These are phyloP conservation scores for Ophiostoma ulmi DNA, from an alignment of 2,329 filamentous ascomycete species.

Conservation along the genomic window DNA sequence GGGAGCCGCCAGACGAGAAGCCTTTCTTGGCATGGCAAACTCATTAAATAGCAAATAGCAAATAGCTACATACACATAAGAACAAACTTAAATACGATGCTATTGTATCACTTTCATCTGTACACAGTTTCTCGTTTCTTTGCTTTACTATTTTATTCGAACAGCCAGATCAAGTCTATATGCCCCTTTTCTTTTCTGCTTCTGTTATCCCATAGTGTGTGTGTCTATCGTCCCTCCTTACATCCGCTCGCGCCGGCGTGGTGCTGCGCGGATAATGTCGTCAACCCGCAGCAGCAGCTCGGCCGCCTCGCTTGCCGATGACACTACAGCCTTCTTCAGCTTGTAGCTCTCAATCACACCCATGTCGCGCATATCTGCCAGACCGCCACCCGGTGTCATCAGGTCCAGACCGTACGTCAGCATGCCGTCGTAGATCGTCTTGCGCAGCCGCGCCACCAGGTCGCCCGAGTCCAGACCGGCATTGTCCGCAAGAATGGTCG, in stretches of 20 bases:
- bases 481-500: constrained; percentile 95
- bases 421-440: constrained; percentile 92
- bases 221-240: constrained; percentile 13
- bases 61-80: background rate
- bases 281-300: constrained; percentile 92
- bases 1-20: background rate
- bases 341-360: constrained; percentile 98
- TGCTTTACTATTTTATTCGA: background rate
- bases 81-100: background rate
- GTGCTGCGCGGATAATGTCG: constrained; percentile 94
- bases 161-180: constrained; percentile 9
- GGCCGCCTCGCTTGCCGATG: constrained; percentile 89
- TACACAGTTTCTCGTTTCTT: background rate
- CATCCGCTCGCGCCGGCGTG: constrained; percentile 67
- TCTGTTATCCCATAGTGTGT: background rate
- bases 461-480: constrained; percentile 94
- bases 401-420: constrained; percentile 88
- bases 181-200: constrained; percentile 3
- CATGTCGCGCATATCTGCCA: constrained; percentile 90
- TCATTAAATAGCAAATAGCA: background rate
- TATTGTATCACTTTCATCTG: background rate
- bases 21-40: constrained; percentile 15
- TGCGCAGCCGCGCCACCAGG: constrained; percentile 82
- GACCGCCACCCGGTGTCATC: constrained; percentile 80
- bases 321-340: constrained; percentile 96